These are phyloP conservation scores for Acanthamoeba sp. DNA, from an alignment of 208 protist genomes.

Conservation along the genomic window DNA sequence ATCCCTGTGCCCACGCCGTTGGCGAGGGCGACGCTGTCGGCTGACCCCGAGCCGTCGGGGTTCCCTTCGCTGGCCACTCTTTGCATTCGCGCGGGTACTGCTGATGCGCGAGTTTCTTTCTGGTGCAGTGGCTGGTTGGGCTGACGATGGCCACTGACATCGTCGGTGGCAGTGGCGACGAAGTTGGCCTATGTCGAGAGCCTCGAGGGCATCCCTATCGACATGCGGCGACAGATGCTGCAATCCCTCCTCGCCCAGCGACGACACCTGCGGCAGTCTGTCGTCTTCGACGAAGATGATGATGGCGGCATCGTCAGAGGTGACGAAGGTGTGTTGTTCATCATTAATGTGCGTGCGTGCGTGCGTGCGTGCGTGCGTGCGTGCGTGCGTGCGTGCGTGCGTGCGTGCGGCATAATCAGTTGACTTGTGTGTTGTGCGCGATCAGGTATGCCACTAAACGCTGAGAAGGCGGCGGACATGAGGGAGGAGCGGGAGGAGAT, in stretches of 20 bases:
- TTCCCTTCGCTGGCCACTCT: too few species aligned
- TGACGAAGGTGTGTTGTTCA: not conserved
- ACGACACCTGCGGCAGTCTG: not conserved
- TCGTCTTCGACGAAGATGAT: not conserved
- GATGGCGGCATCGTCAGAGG: not conserved
- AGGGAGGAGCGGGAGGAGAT: not conserved
- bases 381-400: too few species aligned
- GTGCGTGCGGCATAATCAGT: too few species aligned
- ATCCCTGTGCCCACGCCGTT: too few species aligned
- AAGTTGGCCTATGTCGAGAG: not conserved
- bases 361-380: too few species aligned
- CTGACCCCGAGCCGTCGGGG: too few species aligned
- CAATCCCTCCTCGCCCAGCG: not conserved
- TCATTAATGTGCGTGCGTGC: not conserved
- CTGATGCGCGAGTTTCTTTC: too few species aligned
- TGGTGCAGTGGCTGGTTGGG: too few species aligned
- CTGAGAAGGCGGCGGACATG: not conserved
- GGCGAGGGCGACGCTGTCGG: too few species aligned
- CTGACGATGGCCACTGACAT: not conserved
- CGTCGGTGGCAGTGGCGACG: not conserved
- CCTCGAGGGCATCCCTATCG: not conserved
- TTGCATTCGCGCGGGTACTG: too few species aligned
- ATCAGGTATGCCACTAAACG: not conserved
- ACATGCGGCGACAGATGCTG: not conserved
- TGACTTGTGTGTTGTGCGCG: too few species aligned